Conservation (phyloP, 805 yeast species). For the Saccharomycopsis sp. region DNA sequence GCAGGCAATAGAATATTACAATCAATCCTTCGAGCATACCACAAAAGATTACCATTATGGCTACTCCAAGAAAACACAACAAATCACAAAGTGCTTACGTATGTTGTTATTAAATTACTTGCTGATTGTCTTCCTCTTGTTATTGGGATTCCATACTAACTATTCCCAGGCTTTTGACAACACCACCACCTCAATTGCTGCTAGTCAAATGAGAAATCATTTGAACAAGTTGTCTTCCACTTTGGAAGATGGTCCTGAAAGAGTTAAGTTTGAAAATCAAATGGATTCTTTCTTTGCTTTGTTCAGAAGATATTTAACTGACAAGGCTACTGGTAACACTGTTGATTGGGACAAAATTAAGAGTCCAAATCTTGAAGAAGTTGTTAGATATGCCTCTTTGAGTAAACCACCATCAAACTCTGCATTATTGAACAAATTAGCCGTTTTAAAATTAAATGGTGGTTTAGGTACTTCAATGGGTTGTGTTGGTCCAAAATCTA, state of each 20-base stretch:
- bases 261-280: conserved; percentile 66
- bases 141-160: neutral
- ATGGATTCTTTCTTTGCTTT: conserved; percentile 92
- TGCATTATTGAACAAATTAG: conserved; percentile 63
- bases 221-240: conserved; percentile 82
- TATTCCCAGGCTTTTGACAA: conserved; percentile 71
- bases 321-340: conserved; percentile 76
- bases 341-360: conserved; percentile 93
- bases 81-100: conserved; percentile 65
- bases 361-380: conserved; percentile 85
- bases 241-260: conserved; percentile 35
- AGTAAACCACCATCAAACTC: conserved; percentile 28
- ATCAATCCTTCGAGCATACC: no score
- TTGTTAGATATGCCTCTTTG: conserved; percentile 61
- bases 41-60: no score
- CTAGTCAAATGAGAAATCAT: conserved; percentile 95
- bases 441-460: conserved; percentile 94
- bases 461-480: conserved; percentile 99
- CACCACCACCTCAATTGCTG: conserved; percentile 90
- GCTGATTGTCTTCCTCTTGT: neutral
- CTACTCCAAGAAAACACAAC: conserved; percentile 39
- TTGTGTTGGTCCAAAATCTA: conserved; percentile 97
- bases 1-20: no score
- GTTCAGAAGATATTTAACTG: conserved; percentile 84
- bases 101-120: conserved; percentile 24